Conservation (phyloP, 2,329 filamentous ascomycete genomes). For the Colletotrichum sp. region DNA sequence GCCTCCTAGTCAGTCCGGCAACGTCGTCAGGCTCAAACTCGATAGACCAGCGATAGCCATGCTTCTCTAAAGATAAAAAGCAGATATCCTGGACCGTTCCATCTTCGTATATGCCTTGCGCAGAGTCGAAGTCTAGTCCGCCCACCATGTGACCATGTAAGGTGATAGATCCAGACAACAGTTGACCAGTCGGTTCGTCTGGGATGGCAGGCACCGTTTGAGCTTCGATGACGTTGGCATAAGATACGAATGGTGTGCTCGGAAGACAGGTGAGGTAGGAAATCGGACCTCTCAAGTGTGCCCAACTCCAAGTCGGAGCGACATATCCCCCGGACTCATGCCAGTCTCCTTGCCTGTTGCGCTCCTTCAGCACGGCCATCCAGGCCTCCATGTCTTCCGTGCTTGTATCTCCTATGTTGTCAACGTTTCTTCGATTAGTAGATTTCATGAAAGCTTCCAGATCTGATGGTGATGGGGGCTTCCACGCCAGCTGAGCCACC, state of each 20-base stretch:
- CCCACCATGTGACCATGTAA: accelerated
- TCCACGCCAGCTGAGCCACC: background rate
- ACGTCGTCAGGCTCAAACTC: background rate
- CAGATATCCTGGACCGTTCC: background rate
- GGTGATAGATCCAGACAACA: background rate
- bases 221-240: background rate
- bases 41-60: background rate
- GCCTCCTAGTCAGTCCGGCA: background rate
- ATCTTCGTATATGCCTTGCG: background rate
- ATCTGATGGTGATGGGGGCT: background rate
- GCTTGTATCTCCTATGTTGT: background rate
- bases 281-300: background rate
- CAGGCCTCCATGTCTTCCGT: background rate
- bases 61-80: background rate
- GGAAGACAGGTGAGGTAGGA: background rate
- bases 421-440: background rate
- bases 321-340: background rate
- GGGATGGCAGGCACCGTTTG: background rate
- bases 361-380: too few relatives aligned
- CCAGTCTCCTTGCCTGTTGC: background rate
- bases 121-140: background rate
- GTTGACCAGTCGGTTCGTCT: background rate
- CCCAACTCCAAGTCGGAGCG: background rate
- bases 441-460: background rate
- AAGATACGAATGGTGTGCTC: background rate